Evolutionary conservation across 768 basidiomycete genomes (phyloP), one percentile per base, ranked within the genome.

Genomic region (Amanita pallidorosea): DNA sequence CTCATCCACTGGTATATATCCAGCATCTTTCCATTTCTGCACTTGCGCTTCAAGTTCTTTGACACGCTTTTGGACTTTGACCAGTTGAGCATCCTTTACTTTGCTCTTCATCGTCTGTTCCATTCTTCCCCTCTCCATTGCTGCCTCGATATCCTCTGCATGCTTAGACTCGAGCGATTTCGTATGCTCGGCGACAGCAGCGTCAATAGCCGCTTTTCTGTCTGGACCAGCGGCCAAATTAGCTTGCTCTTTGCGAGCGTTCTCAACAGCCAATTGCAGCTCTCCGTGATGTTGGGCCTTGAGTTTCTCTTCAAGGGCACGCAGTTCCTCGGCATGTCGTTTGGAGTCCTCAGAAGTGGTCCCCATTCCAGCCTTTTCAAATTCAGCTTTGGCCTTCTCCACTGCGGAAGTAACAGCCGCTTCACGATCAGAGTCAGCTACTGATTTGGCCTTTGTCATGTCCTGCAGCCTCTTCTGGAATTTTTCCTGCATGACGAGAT

Each of bases 31-130:
- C 75, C 75, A 78, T 53, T 75, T 76, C 37, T 75, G 62, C 33
- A 85, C 75, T 52, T 80, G 77, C 9, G 72, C 70, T 58, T 88
- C 85, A 33, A 87, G 68, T 6, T 83, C 80, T 66, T 86, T 88
- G 45, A 87, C 67, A 51, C 72, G 75, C 51, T 66, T 67, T 59
- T 85, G 79, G 8, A 77, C 69, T 46, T 70, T 75, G 27, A 80
- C 70, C n/a, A 88, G 67, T 56, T 84, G 84, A 1, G 69, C 67
- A 56, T 90, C 87, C 65, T 88, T 88, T 38, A 89, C 56, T 61
- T 83, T 85, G 31, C 66, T 61, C 66, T 83, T 85, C 20, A 78
- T 69, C 1, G 58, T 67, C 46, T 74, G 70, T 55, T 89, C 87
- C 68, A 75, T 69, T 43, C 86, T 71, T 2, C 87, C 87, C 2